phyloP scores from a whole-genome alignment of 768 basidiomycete species.

The Clavulina sp. region DNA sequence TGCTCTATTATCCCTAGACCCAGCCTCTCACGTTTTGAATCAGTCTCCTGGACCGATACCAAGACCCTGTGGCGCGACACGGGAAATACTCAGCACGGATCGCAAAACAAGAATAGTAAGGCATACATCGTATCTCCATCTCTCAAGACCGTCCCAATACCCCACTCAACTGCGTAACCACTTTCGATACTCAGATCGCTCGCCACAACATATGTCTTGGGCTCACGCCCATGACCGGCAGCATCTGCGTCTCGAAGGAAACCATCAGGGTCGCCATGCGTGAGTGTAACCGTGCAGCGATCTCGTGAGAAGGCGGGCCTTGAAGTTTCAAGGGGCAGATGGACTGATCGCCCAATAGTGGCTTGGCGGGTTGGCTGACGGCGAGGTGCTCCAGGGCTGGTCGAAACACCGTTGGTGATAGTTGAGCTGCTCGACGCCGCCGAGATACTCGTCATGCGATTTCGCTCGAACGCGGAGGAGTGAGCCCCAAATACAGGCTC shows the following conservation, averaged over 20 bases:
- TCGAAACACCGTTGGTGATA: neutral
- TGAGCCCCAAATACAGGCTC: conserved; percentile 7
- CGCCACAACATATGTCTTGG: conserved; percentile 65
- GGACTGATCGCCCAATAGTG: conserved; percentile 28
- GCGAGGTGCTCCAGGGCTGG: neutral
- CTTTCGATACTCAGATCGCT: conserved; percentile 92
- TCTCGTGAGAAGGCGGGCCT: conserved; percentile 81
- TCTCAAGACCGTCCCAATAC: conserved; percentile 84
- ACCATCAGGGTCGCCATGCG: conserved; percentile 60
- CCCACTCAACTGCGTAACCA: conserved; percentile 94
- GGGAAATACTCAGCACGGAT: neutral
- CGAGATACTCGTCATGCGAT: neutral
- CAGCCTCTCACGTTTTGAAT: conserved; percentile 50
- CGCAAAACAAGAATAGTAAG: neutral
- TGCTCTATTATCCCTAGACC: conserved; percentile 1
- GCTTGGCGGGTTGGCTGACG: conserved; percentile 14
- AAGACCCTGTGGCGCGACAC: conserved; percentile 33
- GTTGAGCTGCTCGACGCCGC: neutral
- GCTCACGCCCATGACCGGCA: conserved; percentile 27
- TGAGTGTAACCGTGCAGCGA: conserved; percentile 75
- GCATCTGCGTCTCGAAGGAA: conserved; percentile 1
- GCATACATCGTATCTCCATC: conserved; percentile 80
- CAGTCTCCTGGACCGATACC: conserved; percentile 84
- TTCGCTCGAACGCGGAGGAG: neutral
- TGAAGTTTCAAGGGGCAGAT: conserved; percentile 45